Base-by-base conservation (phyloP, 257 asterid genomes). In the Nicotiana obtusifolia region DNA sequence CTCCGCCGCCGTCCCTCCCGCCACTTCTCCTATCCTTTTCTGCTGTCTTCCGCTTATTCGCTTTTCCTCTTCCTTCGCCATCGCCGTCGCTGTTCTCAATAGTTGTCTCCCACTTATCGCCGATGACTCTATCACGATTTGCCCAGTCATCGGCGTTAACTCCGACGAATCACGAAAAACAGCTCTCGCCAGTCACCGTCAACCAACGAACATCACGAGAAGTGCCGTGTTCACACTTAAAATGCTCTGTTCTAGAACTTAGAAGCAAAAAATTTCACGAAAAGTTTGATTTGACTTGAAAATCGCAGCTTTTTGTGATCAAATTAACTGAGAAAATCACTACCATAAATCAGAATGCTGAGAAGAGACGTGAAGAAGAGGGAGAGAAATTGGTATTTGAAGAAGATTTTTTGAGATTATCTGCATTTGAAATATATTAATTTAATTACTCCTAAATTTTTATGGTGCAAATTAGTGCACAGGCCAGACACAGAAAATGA, bases 1-100 rank as follows among this genome's bases (percentile, higher is more conserved):
- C 82, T 91, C 98, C 62, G 97, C 97, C 65, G 97, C 76, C 2
- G 97, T 90, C 11, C 94, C 95, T 54, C 98, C 97, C 0, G 89
- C 97, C 10, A 92, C 89, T 88, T 94, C 98, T 59, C 88, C 93
- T 37, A 92, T 76, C 80, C 92, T 69, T 13, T 73, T 80, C 80
- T 83, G 35, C 77, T 82, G 49, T 81, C 54, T 41, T 47, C 84
- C 61, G 88, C 90, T 83, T 7, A 41, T 41, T 65, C 87, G 91
- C 0, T 73, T 47, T n/a, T 47, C 24, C 77, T 83, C 86, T 59
- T 79, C 67, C 85, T 14, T 73, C 16, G 24, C 26, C 11, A 60
- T 33, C 69, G 15, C 31, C 56, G 30, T 3, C 54, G 33, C 24
- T 7, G 64, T 49, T 24, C 80, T 53, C 30, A 28, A 16, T 15